Evolutionary conservation across 371 early-diverging fungal genomes (phyloP), one percentile per base, ranked within the genome.

Genomic region (Syncephalastrum contaminatum): DNA sequence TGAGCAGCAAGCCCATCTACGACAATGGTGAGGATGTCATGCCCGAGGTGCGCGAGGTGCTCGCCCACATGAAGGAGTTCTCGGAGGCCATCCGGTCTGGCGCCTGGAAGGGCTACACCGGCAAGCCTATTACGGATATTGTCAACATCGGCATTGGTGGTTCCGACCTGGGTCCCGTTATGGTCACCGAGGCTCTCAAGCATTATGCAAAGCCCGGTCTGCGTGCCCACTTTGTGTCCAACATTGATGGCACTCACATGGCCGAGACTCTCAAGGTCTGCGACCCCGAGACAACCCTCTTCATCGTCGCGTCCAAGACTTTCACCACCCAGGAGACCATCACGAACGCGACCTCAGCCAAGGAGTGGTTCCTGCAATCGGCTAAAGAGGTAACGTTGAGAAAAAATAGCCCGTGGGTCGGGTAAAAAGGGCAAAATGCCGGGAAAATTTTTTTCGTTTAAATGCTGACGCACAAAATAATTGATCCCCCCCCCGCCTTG

Each of bases 121-220:
- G 98, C 64, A 87, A 96, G 75, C 64, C 71, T 42, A 94, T 99
- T 65, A 92, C 92, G 45, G 96, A 96, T 62, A 77, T 99, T 40
- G 95, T 99, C 68, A 98, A 98, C 82, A 98, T 99, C 72, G 99
- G 99, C 68, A 99, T 99, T 67, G 99, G 99, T 67, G 99, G 99
- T 66, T 96, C 97, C n/a, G 99, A 99, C 76, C 85, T 99, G 47
- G 99, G 99, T 27, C 99, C 99, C 18, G 93, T 96, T 56, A 96
- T 99, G 96, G 98, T 97, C 27, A 95, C 95, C 21, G 94, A 97
- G 74, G 97, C 99, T 8, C 80, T 99, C 65, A 91, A 94, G 82
- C 90, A 88, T 27, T 98, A 94, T 78, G 86, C 90, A 47, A 72
- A 88, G 50, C 66, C 82, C 47, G 91, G 85, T 3, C 74, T 95